Base-by-base conservation (phyloP, 2,329 filamentous ascomycete species). In the Parasarocladium wereldwijsianum region DNA sequence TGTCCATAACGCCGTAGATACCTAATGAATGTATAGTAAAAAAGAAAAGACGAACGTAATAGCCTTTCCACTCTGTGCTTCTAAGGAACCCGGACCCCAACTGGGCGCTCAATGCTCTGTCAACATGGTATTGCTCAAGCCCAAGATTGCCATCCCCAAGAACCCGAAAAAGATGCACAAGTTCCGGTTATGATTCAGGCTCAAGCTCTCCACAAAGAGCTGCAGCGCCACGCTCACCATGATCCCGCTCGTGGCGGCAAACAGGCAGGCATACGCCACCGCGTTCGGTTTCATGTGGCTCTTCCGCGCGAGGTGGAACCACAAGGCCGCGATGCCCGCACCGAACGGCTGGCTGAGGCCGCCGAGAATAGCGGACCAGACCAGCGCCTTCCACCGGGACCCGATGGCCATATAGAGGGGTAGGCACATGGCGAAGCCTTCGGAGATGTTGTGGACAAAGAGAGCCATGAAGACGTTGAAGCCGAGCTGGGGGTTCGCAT, bases 371-470 rank as follows among this genome's bases (percentile, higher is more conserved):
- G 80, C 76, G 4, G 81, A 77, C 75, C 83, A 92, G 35, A 80
- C 54, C 58, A 96, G 90, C 12, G 90, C 87, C 43, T 76, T 78
- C 47, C 71, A 59, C 26, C 85, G 77, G 34, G 76, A 87, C 37
- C 77, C 70, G 18, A 94, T 70, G 2, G 90, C 90, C 44, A 98
- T 80, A 53, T 93, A 98, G 0, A 98, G 64, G 0, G 90, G 90
- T 1, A 98, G 59, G 0, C 85, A 84, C 67, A 98, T 79, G 37
- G 86, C 83, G 49, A 96, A 96, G 2, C 90, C 90, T 57, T 98
- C 90, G 17, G 84, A 86, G 45, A 98, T 93, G 57, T 96, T 98
- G 64, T 98, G 90, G 35, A 98, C 87, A 48, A 93, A 93, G 6
- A 98, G 68, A 1, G 90, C 87, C 52, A 96, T 70, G 57, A 98